Percentiles rank a stretch among this genome's conserved stretches.
Evolutionary conservation across 2,329 filamentous ascomycete species (phyloP).

Genomic region (Penicillium sp.): DNA sequence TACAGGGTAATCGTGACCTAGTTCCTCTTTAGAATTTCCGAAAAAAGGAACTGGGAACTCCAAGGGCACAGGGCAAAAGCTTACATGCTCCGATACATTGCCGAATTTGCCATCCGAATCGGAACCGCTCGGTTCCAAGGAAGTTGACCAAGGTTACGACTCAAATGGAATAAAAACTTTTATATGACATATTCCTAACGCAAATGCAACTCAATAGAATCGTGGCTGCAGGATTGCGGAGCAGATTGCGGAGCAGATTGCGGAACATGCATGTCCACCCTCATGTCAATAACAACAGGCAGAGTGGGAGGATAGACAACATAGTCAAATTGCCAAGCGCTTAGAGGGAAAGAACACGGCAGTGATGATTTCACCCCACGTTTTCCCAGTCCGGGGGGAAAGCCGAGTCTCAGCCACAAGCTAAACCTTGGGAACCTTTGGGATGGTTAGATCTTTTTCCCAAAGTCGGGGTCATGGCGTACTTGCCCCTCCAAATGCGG

Average conservation of each 20-base stretch:
- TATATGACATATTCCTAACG: background rate
- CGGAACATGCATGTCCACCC: background rate
- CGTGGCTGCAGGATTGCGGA: background rate
- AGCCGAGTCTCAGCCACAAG: conserved; percentile 1
- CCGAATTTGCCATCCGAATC: conserved; percentile 1
- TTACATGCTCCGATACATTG: background rate
- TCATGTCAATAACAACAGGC: background rate
- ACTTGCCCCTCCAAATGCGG: background rate
- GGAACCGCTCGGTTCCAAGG: background rate
- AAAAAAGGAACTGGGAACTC: background rate
- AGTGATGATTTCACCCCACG: conserved; percentile 3
- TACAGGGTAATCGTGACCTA: background rate
- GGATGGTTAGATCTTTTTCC: too few relatives aligned
- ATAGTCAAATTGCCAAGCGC: background rate
- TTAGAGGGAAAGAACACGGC: background rate
- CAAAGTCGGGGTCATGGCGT: background rate
- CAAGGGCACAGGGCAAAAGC: background rate
- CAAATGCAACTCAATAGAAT: background rate
- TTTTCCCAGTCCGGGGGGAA: conserved; percentile 2
- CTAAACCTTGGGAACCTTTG: background rate
- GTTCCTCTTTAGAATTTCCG: background rate
- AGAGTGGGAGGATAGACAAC: too few relatives aligned
- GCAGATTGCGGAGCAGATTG: background rate
- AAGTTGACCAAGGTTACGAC: background rate
- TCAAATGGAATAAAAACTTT: background rate